Evolutionary conservation across 192 early-diverging fungal species (phyloP).

Genomic region (Coemansia sp.): DNA sequence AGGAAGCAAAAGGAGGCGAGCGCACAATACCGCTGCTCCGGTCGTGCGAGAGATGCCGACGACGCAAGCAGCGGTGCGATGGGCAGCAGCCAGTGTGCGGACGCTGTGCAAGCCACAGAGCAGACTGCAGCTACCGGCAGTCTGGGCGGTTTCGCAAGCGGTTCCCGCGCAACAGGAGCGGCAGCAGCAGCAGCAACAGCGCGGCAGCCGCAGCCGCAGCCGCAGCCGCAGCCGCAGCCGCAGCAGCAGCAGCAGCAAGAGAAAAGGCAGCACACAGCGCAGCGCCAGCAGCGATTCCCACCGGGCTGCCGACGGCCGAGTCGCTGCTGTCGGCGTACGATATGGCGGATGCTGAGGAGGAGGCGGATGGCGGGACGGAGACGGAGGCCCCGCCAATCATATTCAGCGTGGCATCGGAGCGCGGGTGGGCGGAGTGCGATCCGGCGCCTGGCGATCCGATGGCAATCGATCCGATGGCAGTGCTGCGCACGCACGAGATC

Average conservation of each 20-base stretch:
- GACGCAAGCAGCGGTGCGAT: constrained; percentile 51
- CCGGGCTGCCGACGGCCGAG: background rate
- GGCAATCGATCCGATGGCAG: constrained; percentile 31
- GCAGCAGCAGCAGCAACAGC: background rate
- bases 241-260: background rate
- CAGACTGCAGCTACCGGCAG: constrained; percentile 45
- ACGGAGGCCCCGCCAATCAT: constrained; percentile 9
- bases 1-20: background rate
- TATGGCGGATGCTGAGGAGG: no score
- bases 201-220: background rate
- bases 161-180: constrained; percentile 9
- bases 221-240: background rate
- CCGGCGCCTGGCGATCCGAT: constrained; percentile 14
- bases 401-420: constrained; percentile 23
- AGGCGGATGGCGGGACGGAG: background rate
- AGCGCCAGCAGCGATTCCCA: constrained; percentile 1
- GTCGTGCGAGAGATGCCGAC: constrained; percentile 49
- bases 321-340: no score
- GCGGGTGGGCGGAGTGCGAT: constrained; percentile 8
- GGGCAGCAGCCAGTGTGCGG: constrained; percentile 49
- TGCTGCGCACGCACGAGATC: constrained; percentile 26
- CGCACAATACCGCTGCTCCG: constrained; percentile 36
- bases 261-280: constrained; percentile 1
- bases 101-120: constrained; percentile 30
- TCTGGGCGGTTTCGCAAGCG: constrained; percentile 55